Evolutionary conservation across 2,329 filamentous ascomycete species (phyloP).

Genomic region (Penicillium sp.): DNA sequence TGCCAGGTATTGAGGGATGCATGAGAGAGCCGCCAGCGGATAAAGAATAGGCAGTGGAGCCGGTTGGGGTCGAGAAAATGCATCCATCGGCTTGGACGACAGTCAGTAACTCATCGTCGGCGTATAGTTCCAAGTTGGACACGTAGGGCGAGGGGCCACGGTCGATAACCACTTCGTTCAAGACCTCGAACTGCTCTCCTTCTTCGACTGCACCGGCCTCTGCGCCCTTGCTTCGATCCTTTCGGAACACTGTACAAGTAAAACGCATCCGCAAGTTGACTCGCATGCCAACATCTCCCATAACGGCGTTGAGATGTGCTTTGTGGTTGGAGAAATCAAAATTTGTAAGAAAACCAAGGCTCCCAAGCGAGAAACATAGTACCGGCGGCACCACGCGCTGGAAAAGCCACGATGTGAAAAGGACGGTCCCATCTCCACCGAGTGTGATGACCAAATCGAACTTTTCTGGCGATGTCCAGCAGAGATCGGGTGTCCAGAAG

Average conservation of each 20-base stretch:
- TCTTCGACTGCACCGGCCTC: conserved; percentile 65
- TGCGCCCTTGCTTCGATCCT: conserved; percentile 46
- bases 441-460: conserved; percentile 93
- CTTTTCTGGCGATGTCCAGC: conserved; percentile 87
- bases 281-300: conserved; percentile 93
- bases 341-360: conserved; percentile 90
- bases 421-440: conserved; percentile 91
- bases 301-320: conserved; percentile 76
- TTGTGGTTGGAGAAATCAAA: conserved; percentile 92
- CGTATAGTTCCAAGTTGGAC: conserved; percentile 92
- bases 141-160: conserved; percentile 95
- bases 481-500: conserved; percentile 95
- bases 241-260: conserved; percentile 91
- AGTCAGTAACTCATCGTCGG: conserved; percentile 89
- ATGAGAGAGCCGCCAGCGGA: conserved; percentile 93
- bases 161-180: conserved; percentile 98
- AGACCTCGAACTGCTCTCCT: conserved; percentile 92
- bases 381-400: conserved; percentile 92
- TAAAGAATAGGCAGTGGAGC: conserved; percentile 89
- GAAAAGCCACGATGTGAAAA: conserved; percentile 96
- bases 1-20: conserved; percentile 93
- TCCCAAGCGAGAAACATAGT: conserved; percentile 84
- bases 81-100: conserved; percentile 95
- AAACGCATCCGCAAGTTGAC: conserved; percentile 98
- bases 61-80: conserved; percentile 95